Percentiles rank a stretch among this genome's conserved stretches.
These are phyloP conservation scores for Clarireedia monteithiana DNA, from an alignment of 2,329 filamentous ascomycete genomes.

Conservation along the genomic window DNA sequence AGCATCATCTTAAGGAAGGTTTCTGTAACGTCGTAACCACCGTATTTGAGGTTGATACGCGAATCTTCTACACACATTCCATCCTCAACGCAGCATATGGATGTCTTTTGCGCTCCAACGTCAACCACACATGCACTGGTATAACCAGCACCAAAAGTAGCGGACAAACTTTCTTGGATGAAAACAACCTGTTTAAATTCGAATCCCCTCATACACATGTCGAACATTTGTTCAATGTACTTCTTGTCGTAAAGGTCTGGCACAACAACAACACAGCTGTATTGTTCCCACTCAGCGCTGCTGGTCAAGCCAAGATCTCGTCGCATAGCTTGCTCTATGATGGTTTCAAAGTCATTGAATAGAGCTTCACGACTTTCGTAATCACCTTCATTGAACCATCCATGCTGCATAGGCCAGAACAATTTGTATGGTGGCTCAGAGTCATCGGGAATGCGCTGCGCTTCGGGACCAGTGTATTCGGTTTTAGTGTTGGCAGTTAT, in stretches of 20 bases:
- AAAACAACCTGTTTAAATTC: constrained; percentile 86
- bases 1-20: constrained; percentile 98
- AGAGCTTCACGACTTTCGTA: constrained; percentile 74
- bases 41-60: constrained; percentile 88
- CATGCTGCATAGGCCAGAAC: constrained; percentile 83
- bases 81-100: constrained; percentile 93
- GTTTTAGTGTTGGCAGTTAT: constrained; percentile 59
- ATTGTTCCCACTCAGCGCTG: constrained; percentile 78
- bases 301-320: constrained; percentile 73
- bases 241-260: constrained; percentile 94
- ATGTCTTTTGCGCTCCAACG: constrained; percentile 94
- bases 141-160: constrained; percentile 90
- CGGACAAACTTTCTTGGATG: constrained; percentile 91
- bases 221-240: constrained; percentile 78
- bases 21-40: constrained; percentile 86
- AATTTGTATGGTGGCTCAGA: constrained; percentile 86
- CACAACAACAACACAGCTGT: constrained; percentile 94
- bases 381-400: constrained; percentile 84
- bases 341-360: constrained; percentile 77
- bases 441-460: constrained; percentile 79
- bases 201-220: constrained; percentile 82
- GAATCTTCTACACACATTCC: constrained; percentile 93
- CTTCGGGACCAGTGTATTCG: constrained; percentile 58
- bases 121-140: constrained; percentile 93
- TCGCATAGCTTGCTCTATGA: constrained; percentile 79